Percentiles rank a stretch among this genome's conserved stretches.
Conservation (phyloP, 495 filamentous ascomycete genomes). For the Viridothelium virens region DNA sequence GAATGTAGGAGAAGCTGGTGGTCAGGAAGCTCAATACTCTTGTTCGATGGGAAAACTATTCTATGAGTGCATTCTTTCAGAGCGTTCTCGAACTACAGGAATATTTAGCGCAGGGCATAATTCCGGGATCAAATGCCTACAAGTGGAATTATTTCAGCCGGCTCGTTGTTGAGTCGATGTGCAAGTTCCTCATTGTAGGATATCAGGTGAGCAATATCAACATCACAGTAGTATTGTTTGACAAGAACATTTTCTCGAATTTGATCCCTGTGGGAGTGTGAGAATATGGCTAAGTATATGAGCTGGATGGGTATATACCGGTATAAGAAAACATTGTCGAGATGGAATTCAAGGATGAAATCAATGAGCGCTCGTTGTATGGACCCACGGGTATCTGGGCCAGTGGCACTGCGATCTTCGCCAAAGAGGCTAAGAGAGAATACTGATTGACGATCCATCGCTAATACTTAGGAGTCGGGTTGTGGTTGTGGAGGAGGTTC, state of each 20-base stretch:
- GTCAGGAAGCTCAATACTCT: constrained; percentile 64
- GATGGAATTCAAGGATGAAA: constrained; percentile 89
- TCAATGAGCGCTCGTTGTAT: constrained; percentile 48
- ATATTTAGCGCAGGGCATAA: constrained; percentile 16
- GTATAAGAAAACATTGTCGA: constrained; percentile 96
- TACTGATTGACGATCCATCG: constrained; percentile 82
- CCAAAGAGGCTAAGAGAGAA: constrained; percentile 76
- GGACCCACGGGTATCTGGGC: constrained; percentile 45
- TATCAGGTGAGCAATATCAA: constrained; percentile 93
- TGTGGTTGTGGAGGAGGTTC: constrained; percentile 12
- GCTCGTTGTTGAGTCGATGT: constrained; percentile 81
- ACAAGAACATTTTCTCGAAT: constrained; percentile 90
- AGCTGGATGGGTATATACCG: constrained; percentile 46
- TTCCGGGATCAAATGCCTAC: constrained; percentile 41
- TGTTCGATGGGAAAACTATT: constrained; percentile 75
- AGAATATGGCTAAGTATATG: constrained; percentile 14
- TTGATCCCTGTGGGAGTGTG: constrained; percentile 61
- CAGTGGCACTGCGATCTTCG: constrained; percentile 46
- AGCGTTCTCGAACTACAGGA: constrained; percentile 73
- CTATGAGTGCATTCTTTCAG: constrained; percentile 83
- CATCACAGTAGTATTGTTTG: constrained; percentile 92
- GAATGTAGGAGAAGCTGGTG: constrained; percentile 97
- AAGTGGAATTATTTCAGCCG: constrained; percentile 84
- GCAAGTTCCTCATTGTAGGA: constrained; percentile 96
- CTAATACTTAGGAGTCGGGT: constrained; percentile 19